Evolutionary conservation across 2,329 filamentous ascomycete genomes (phyloP).

Genomic region (Dactylellina drechsleri): DNA sequence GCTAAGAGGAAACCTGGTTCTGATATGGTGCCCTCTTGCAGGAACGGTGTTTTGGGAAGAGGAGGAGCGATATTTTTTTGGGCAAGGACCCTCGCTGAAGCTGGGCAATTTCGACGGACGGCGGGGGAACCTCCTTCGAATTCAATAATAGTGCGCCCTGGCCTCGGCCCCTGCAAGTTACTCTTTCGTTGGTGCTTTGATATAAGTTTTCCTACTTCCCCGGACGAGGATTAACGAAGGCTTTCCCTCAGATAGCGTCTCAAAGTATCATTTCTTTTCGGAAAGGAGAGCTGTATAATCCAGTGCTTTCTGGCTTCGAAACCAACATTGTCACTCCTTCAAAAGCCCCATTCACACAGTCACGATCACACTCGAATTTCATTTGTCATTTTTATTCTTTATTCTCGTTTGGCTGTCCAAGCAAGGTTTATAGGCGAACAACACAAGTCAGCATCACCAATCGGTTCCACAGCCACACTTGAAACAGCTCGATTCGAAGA

Average conservation of each 20-base stretch:
- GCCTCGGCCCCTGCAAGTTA: constrained; percentile 10
- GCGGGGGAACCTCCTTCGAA: constrained; percentile 37
- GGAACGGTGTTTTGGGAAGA: neutral
- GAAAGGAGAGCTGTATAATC: neutral
- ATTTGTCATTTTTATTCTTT: constrained; percentile 29
- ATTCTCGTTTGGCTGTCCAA: too few species aligned
- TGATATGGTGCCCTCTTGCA: constrained; percentile 20
- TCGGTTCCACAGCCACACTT: too few species aligned
- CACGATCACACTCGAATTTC: constrained; percentile 10
- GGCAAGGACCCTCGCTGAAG: constrained; percentile 34
- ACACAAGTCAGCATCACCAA: constrained; percentile 10
- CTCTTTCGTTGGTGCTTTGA: constrained; percentile 7
- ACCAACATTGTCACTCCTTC: constrained; percentile 28
- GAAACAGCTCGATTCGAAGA: neutral
- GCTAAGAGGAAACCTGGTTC: constrained; percentile 38
- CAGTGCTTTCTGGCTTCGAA: neutral
- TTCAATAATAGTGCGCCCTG: constrained; percentile 41
- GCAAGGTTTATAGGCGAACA: constrained; percentile 4
- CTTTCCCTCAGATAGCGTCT: constrained; percentile 6
- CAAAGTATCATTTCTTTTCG: constrained; percentile 11
- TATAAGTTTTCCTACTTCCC: constrained; percentile 49
- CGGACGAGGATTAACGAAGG: constrained; percentile 1
- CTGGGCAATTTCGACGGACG: constrained; percentile 34
- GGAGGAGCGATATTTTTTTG: neutral
- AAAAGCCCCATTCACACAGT: neutral